phyloP scores from a whole-genome alignment of 2,329 filamentous ascomycete genomes.

The Alternaria postmessia region DNA sequence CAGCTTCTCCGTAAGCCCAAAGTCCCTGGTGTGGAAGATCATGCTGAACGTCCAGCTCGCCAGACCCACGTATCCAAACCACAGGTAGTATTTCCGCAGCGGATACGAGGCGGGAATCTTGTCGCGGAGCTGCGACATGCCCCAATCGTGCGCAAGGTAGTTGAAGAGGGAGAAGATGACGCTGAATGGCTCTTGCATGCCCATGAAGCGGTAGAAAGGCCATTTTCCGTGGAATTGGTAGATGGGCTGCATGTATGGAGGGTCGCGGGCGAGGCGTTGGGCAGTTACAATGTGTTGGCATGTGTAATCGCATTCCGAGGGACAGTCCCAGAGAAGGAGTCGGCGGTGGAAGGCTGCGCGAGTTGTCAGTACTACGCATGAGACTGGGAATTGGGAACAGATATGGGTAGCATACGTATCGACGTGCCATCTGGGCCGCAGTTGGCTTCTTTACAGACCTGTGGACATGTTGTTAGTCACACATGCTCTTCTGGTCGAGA shows the following conservation, averaged over 20 bases:
- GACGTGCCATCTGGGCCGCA: constrained; percentile 70
- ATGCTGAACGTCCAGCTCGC: constrained; percentile 87
- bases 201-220: constrained; percentile 90
- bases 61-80: constrained; percentile 81
- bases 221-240: constrained; percentile 99
- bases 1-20: constrained; percentile 83
- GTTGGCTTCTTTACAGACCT: constrained; percentile 85
- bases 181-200: constrained; percentile 93
- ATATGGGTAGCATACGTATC: constrained; percentile 68
- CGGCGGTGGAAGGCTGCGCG: constrained; percentile 78
- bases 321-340: constrained; percentile 90
- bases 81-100: constrained; percentile 80
- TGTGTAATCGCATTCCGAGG: constrained; percentile 94
- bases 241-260: constrained; percentile 70
- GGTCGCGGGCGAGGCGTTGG: constrained; percentile 70
- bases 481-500: too few relatives aligned
- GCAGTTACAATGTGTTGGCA: constrained; percentile 93
- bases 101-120: constrained; percentile 76
- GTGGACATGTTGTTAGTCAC: constrained; percentile 15
- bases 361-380: not conserved
- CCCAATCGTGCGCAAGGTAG: constrained; percentile 82
- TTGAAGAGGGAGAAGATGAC: constrained; percentile 95
- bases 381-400: not conserved
- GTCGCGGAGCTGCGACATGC: constrained; percentile 74
- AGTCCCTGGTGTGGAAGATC: constrained; percentile 92